Evolutionary conservation across 2,329 filamentous ascomycete genomes (phyloP).

Genomic region (Arachnomyces sp.): DNA sequence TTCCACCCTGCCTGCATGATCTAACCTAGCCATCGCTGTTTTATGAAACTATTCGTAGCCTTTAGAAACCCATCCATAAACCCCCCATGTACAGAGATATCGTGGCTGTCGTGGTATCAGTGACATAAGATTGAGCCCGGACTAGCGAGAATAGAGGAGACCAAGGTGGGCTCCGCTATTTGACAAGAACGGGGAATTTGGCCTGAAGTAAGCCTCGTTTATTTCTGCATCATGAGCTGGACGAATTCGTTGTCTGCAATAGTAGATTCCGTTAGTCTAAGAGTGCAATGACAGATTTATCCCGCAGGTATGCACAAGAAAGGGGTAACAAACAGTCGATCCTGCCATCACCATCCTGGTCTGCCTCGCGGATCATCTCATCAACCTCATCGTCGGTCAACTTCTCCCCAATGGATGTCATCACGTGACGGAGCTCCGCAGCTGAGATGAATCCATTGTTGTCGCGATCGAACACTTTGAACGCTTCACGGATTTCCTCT

Average conservation of each 20-base stretch:
- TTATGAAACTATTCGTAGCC: neutral
- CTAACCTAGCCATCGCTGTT: too few relatives aligned
- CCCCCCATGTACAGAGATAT: conserved; percentile 16
- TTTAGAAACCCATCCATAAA: neutral
- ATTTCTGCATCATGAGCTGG: conserved; percentile 95
- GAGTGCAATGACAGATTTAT: conserved; percentile 19
- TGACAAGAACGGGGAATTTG: conserved; percentile 17
- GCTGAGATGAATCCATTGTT: conserved; percentile 91
- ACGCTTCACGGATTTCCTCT: conserved; percentile 82
- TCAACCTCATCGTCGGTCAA: conserved; percentile 85
- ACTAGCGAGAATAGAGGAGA: neutral
- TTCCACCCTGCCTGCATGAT: too few relatives aligned
- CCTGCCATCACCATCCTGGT: conserved; percentile 80
- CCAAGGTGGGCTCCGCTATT: conserved; percentile 16
- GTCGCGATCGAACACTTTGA: conserved; percentile 85
- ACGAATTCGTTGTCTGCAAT: conserved; percentile 78
- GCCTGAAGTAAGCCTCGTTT: conserved; percentile 31
- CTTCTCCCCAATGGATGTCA: conserved; percentile 89
- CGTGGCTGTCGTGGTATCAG: conserved; percentile 10
- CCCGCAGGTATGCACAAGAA: conserved; percentile 1
- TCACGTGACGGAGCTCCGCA: conserved; percentile 79
- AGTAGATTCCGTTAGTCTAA: conserved; percentile 3
- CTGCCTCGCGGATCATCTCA: conserved; percentile 87
- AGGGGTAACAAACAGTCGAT: conserved; percentile 64
- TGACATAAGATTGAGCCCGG: neutral